Base-by-base conservation (phyloP, 1,139 yeast species). In the Protomyces inundatus region DNA sequence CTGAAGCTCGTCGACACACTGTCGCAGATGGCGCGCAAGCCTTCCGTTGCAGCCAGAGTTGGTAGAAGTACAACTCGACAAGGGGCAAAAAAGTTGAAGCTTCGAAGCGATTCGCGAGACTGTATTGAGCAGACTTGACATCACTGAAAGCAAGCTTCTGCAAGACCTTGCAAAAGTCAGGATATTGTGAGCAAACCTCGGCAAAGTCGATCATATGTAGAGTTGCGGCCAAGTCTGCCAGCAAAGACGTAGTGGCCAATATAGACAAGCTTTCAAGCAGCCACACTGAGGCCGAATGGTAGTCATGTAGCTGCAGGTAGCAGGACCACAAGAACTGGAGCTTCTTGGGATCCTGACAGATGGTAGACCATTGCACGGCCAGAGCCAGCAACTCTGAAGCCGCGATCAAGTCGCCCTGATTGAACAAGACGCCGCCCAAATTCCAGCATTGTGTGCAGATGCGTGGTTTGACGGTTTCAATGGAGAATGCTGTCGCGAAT, bases 261-360 rank as follows among this genome's bases (percentile, higher is more conserved):
- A 14, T 23, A 5, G 23, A 10, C 54, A 51, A 46, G 23, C 40
- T n/a, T 14, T 9, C 7, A 5, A 23, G 42, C 36, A 58, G 37
- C 56, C 62, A 58, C 23, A 37, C 33, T 23, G 6, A 30, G 16
- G 62, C 62, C 42, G 3, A n/a, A 14, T 10, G n/a, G 34, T 40
- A 14, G 16, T 58, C 14, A 5, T 35, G 30, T 12, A 48, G 42
- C 42, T 36, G 45, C 10, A 45, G n/a, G 12, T 50, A 52, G 33
- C 56, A 39, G 4, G 62, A 52, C 62, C 62, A 58, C n/a, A 58
- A 6, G 33, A 51, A 58, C 14, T 58, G 56, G 12, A 58, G 23
- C 36, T 58, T 52, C 46, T 52, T 58, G 35, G 36, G 34, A 6
- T 37, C 39, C 23, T 16, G 10, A 6, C 16, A 14, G 10, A 40